phyloP scores from a whole-genome alignment of 768 basidiomycete species.

The Cystobasidium onofrii region DNA sequence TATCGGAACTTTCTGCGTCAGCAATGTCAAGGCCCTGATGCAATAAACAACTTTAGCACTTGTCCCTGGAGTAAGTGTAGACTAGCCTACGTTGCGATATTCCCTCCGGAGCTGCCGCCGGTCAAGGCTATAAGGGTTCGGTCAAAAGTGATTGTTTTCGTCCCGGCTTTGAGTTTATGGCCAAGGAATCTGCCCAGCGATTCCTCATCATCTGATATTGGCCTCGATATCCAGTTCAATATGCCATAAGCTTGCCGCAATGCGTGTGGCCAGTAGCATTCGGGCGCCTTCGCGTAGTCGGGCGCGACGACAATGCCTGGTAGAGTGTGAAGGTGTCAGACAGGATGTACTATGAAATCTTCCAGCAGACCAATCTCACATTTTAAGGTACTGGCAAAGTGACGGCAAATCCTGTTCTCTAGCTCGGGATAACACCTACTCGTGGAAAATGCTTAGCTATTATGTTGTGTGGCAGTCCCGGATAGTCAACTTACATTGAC shows the following conservation, averaged over 20 bases:
- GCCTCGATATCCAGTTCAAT: constrained; percentile 6
- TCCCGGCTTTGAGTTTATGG: not conserved
- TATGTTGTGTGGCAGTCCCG: not conserved
- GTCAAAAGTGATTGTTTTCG: not conserved
- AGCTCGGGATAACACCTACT: constrained; percentile 13
- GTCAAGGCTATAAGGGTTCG: constrained; percentile 14
- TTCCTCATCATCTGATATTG: not conserved
- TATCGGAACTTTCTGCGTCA: not conserved
- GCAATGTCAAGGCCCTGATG: constrained; percentile 9
- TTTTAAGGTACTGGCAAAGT: constrained; percentile 4
- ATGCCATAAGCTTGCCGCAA: constrained; percentile 13
- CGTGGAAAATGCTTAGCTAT: too few species aligned
- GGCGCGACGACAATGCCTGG: constrained; percentile 29
- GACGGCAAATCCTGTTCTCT: constrained; percentile 10
- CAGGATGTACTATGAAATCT: too few species aligned
- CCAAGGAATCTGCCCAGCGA: constrained; percentile 7
- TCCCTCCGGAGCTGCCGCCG: constrained; percentile 18
- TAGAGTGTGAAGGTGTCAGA: not conserved
- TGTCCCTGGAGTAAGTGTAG: not conserved
- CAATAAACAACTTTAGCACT: not conserved
- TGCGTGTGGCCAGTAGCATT: constrained; percentile 20
- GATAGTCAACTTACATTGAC: not conserved
- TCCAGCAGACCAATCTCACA: not conserved
- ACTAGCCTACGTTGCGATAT: constrained; percentile 16
- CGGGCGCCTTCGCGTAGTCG: constrained; percentile 23